Evolutionary conservation across 2,329 filamentous ascomycete genomes (phyloP).

Genomic region (Plectosphaerella cucumerina): DNA sequence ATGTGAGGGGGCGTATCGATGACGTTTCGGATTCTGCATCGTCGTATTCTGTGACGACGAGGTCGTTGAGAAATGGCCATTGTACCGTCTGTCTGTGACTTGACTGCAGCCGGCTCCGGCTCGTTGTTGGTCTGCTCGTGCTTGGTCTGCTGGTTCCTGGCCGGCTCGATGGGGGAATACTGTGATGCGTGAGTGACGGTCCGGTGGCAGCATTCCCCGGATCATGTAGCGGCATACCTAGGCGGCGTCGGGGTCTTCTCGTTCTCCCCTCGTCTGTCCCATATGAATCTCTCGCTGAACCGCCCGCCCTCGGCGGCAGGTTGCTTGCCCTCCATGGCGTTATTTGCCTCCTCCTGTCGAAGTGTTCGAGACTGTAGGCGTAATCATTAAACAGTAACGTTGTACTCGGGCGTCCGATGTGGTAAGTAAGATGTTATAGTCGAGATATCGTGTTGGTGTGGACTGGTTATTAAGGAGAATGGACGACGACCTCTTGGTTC

Average conservation of each 20-base stretch:
- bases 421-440: not conserved
- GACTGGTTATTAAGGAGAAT: not conserved
- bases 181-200: not conserved
- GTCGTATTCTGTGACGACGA: slow-evolving; percentile 4
- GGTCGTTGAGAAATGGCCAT: slow-evolving; percentile 13
- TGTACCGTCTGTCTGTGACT: slow-evolving; percentile 14
- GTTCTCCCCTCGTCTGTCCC: not conserved
- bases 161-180: slow-evolving; percentile 5
- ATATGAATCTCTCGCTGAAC: not conserved
- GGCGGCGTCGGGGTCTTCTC: not conserved
- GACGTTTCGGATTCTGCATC: slow-evolving; percentile 10
- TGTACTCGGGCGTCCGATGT: not conserved
- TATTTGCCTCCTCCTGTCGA: not conserved
- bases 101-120: slow-evolving; percentile 5
- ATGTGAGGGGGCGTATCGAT: slow-evolving; percentile 7
- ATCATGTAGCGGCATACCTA: not conserved
- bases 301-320: not conserved
- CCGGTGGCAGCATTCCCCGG: not conserved
- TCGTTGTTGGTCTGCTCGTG: not conserved
- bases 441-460: no score
- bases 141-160: not conserved
- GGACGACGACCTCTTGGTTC: not conserved
- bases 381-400: not conserved
- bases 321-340: not conserved
- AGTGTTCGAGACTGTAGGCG: not conserved